These are phyloP conservation scores for Rhododendron vialii DNA, from an alignment of 148 eudicot species.

Conservation along the genomic window DNA sequence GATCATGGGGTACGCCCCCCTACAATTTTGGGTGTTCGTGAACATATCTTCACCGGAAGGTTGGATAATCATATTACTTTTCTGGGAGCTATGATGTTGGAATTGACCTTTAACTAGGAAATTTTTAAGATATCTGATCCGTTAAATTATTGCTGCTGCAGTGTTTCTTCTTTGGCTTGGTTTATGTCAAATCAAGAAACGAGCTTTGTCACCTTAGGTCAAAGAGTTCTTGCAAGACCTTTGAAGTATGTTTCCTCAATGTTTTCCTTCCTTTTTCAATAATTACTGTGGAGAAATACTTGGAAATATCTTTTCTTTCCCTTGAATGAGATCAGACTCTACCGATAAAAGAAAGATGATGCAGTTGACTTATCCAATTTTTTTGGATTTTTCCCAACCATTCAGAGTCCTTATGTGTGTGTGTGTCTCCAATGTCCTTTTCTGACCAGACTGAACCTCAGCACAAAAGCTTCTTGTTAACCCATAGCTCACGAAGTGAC, in stretches of 20 bases:
- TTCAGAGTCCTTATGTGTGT: not conserved
- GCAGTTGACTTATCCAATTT: not conserved
- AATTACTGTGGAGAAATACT: not conserved
- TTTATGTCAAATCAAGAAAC: constrained; percentile 72
- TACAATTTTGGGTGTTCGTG: constrained; percentile 69
- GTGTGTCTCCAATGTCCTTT: not conserved
- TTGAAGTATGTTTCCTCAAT: constrained; percentile 41
- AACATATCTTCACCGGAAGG: constrained; percentile 76
- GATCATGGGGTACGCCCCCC: constrained; percentile 57
- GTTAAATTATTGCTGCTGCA: constrained; percentile 16
- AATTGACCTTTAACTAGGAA: not conserved
- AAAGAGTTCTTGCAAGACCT: constrained; percentile 62
- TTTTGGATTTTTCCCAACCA: not conserved
- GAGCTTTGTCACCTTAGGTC: constrained; percentile 73
- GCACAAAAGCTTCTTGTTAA: not conserved
- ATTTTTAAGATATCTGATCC: not conserved
- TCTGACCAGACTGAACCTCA: not conserved
- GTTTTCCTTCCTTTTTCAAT: not conserved
- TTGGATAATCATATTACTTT: constrained; percentile 11
- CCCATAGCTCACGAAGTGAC: not conserved
- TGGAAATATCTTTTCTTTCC: not conserved
- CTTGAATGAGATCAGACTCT: not conserved
- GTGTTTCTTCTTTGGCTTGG: constrained; percentile 77
- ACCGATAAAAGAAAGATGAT: not conserved
- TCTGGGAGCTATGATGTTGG: not conserved